A percentile compares a stretch with the other conserved stretches of the same genome.
Evolutionary conservation across 192 early-diverging fungal genomes (phyloP).

Genomic region (Cetraspora pellucida): DNA sequence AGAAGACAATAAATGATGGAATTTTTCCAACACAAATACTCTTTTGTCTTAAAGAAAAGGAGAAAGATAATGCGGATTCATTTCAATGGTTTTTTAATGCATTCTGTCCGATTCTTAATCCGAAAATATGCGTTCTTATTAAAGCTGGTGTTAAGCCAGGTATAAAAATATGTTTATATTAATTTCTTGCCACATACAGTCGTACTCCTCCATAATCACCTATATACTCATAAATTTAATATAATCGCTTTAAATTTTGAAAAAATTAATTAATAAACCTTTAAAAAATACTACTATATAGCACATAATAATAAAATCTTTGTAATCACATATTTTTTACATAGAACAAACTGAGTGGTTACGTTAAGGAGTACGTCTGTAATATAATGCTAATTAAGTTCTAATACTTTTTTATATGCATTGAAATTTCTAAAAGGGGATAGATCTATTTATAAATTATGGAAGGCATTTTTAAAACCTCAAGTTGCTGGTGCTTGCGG

Average conservation of each 20-base stretch:
- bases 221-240: no score
- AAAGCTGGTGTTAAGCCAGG: conserved; percentile 69
- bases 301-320: no score
- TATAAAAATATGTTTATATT: not conserved
- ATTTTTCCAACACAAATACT: conserved; percentile 76
- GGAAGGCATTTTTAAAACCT: conserved; percentile 65
- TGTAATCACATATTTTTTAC: no score
- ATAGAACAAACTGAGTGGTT: no score
- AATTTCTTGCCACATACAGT: no score
- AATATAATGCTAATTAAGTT: no score
- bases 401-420: no score
- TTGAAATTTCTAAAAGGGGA: not conserved
- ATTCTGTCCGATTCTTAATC: conserved; percentile 58
- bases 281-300: no score
- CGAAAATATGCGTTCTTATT: conserved; percentile 62
- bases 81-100: conserved; percentile 77
- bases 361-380: no score
- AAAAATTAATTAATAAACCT: no score
- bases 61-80: conserved; percentile 87
- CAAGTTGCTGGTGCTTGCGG: conserved; percentile 68
- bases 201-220: no score
- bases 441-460: conserved; percentile 65
- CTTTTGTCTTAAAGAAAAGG: conserved; percentile 92
- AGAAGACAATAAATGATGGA: conserved; percentile 59
- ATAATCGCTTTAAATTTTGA: no score